phyloP scores from a whole-genome alignment of 1,284 basidiomycete species.

The Hymenochaete sp. region DNA sequence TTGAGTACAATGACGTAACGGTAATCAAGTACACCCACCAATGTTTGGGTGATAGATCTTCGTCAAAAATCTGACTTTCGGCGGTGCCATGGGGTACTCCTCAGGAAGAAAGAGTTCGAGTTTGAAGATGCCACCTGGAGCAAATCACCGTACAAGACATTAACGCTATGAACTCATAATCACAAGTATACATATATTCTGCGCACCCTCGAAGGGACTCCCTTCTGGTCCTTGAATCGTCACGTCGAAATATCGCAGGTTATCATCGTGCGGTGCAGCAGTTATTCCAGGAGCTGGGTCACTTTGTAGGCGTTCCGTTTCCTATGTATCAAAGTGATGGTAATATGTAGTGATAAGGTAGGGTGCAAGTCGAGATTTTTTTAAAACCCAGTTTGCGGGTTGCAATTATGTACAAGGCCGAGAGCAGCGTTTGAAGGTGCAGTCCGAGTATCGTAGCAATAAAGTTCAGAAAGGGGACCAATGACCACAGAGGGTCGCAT shows the following conservation, averaged over 20 bases:
- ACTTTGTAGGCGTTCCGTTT: constrained; percentile 92
- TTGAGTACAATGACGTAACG: background rate
- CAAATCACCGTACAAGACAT: background rate
- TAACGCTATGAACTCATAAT: background rate
- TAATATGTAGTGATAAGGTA: background rate
- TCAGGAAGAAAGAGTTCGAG: constrained; percentile 96
- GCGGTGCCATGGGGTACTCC: constrained; percentile 98
- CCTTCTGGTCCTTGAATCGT: constrained; percentile 90
- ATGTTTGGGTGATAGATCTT: constrained; percentile 99
- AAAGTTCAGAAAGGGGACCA: no score
- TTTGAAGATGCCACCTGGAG: constrained; percentile 84
- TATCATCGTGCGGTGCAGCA: constrained; percentile 92
- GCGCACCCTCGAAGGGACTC: constrained; percentile 88
- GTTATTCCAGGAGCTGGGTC: constrained; percentile 96
- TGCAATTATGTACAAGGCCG: background rate
- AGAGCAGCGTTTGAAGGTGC: no score
- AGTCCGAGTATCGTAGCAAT: no score
- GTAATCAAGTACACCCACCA: constrained; percentile 42
- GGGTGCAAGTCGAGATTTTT: no score
- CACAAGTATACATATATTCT: constrained; percentile 2
- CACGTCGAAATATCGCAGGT: constrained; percentile 97
- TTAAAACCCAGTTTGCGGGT: background rate
- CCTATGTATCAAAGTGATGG: constrained; percentile 41
- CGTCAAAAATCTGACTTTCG: constrained; percentile 96
- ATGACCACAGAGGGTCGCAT: no score